Evolutionary conservation across 73 alveolate species (phyloP).

Genomic region (Durusdinium trenchii): DNA sequence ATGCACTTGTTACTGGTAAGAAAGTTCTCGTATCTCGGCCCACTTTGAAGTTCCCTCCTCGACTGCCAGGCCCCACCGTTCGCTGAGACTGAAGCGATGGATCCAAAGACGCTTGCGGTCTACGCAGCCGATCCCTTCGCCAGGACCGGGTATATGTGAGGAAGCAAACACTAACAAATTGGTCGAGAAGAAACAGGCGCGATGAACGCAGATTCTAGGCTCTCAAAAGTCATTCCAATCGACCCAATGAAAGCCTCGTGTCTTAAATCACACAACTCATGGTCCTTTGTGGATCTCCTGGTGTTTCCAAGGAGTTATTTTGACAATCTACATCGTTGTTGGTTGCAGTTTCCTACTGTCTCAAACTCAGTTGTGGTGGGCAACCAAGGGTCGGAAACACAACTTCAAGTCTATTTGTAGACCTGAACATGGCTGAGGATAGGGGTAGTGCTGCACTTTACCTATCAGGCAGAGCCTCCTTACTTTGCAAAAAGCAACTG

Average conservation of each 20-base stretch:
- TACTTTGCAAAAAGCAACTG: neutral
- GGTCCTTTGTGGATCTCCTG: neutral
- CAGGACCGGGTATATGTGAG: constrained; percentile 26
- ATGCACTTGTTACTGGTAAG: too few relatives aligned
- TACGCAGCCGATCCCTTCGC: constrained; percentile 72
- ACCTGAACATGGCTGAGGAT: neutral
- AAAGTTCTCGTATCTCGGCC: too few relatives aligned
- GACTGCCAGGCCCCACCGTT: constrained; percentile 70
- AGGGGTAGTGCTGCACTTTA: constrained; percentile 85
- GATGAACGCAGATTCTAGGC: too few relatives aligned
- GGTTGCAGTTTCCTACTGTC: constrained; percentile 76
- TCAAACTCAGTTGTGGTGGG: neutral
- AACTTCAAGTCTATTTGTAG: neutral
- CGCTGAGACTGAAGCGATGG: constrained; percentile 49
- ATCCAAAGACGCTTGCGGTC: constrained; percentile 76
- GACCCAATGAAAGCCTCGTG: too few relatives aligned
- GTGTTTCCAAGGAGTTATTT: constrained; percentile 57
- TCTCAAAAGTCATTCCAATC: too few relatives aligned
- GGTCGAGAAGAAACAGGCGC: neutral
- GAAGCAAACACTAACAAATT: neutral
- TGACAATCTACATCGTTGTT: constrained; percentile 78
- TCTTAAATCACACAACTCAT: too few relatives aligned
- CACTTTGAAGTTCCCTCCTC: too few relatives aligned
- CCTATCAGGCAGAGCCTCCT: constrained; percentile 41
- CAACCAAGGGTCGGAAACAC: too few relatives aligned